Evolutionary conservation across 805 yeast genomes (phyloP), one percentile per base, ranked within the genome.

Genomic region (Ogataea philodendri): DNA sequence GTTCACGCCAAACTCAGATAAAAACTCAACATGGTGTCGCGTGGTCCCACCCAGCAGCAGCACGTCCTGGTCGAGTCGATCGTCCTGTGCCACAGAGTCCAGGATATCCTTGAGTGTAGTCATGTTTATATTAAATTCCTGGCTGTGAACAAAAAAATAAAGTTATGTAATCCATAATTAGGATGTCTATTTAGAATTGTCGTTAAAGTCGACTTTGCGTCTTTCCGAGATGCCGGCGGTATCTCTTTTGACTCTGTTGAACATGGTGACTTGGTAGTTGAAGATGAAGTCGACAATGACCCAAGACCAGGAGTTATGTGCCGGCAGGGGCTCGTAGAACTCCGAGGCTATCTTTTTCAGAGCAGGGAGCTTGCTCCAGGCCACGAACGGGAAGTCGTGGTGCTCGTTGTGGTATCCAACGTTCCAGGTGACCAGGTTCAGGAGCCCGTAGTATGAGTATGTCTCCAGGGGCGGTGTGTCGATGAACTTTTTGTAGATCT

Each of bases 371-470:
- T 78, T 75, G 1, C 93, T 74, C 97, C 97, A 88, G 1, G 96
- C 90, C 49, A 88, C 73, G 57, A 80, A 88, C 1, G 97, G 97
- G 69, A 88, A 88, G 63, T 88, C 97, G 56, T 88, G 97, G 60
- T 88, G 97, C 60, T 88, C 97, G 52, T 84, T 87, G 60, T 88
- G 97, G 56, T 85, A 78, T 2, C 97, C 97, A 7, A 87, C 96
- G 51, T 88, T 88, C 90, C 95, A 88, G 1, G 93, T 85, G 45
- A 89, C 63, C 24, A 70, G 41, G 54, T 88, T 88, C 47, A 88
- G 68, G 16, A 76, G 62, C 0, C 97, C 97, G 52, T 88, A 88
- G 62, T 88, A 88, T 6, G 94, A 83, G 55, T 80, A 88, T 0
- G 97, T 88, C 56, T 88, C 97, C 7, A 75, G 64, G 0, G 90